phyloP scores from a whole-genome alignment of 441 rosid genomes.

The Populus hybrid region DNA sequence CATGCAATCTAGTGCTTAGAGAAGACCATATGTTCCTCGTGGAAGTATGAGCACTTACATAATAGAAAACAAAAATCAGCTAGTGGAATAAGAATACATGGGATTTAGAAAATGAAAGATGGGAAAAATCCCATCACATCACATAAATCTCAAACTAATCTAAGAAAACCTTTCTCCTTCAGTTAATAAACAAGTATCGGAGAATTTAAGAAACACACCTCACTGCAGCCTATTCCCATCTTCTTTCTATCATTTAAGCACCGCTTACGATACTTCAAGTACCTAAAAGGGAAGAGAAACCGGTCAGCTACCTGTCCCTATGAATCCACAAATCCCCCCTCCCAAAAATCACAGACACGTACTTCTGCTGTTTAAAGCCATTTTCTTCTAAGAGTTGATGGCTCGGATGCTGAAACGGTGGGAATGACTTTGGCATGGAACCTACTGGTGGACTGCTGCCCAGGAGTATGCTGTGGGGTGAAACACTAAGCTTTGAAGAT shows the following conservation, averaged over 20 bases:
- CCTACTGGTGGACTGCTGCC: constrained; percentile 96
- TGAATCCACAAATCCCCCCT: neutral
- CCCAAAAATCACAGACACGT: constrained; percentile 29
- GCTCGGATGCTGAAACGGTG: constrained; percentile 93
- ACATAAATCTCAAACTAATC: constrained; percentile 2
- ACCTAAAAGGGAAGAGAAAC: constrained; percentile 49
- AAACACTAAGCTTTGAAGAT: constrained; percentile 78
- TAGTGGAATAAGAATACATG: neutral
- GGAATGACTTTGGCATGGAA: constrained; percentile 91
- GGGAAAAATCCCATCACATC: neutral
- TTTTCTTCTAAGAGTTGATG: constrained; percentile 94
- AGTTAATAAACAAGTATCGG: neutral
- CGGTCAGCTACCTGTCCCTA: constrained; percentile 22
- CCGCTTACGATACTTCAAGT: constrained; percentile 81
- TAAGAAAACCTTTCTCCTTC: neutral
- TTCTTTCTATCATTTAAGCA: constrained; percentile 94
- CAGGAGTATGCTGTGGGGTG: constrained; percentile 58
- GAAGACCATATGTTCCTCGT: neutral
- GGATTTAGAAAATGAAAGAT: neutral
- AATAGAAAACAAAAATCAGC: neutral
- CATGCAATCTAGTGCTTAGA: neutral
- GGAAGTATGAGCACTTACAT: neutral
- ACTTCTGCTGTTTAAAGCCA: constrained; percentile 97
- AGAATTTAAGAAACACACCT: constrained; percentile 49
- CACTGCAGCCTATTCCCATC: constrained; percentile 89